Base-by-base conservation (phyloP, 2,329 filamentous ascomycete genomes). In the Periconia macrospinosa region DNA sequence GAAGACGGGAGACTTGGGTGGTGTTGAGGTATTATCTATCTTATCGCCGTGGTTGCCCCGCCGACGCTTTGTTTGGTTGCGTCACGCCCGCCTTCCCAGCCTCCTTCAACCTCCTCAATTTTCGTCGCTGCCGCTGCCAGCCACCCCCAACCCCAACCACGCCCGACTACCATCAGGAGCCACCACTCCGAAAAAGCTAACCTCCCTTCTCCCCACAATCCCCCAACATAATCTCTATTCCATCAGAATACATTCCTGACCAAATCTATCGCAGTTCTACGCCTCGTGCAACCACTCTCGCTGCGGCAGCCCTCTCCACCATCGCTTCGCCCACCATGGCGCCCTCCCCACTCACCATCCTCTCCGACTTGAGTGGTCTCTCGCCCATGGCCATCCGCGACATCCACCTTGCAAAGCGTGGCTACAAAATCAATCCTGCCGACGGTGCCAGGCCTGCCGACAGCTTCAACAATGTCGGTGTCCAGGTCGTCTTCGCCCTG, bases 401-500 rank as follows among this genome's bases (percentile, higher is more conserved):
- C 44, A 14, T 46, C 19, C 23, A 46, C 44, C 23, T 46, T 8
- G 44, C 44, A 23, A 46, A 46, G 27, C 44, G 44, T 27, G 23
- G 5, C 15, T 59, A 63, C 52, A 53, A 55, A 23, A 41, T 64
- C 44, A 55, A 71, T 48, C 61, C 70, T 47, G 67, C 71, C 15
- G 54, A 58, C 6, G 77, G 78, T 45, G 54, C 75, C 2, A 62
- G 61, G 14, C 63, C 73, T 7, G 66, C 79, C 0, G 53, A 58
- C 9, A 62, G 67, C 42, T 73, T 80, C 67, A 76, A 79, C 63
- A 80, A 80, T 57, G 61, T 72, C 10, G 90, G 86, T 54, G 86
- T 96, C 65, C 90, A 97, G 69, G 87, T 88, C 0, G 79, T 97
- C 1, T 96, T 97, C 70, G 93, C 90, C 11, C 73, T 97, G 17